Conservation (phyloP, 2,329 filamentous ascomycete genomes). For the Alternaria angustiovoidea region DNA sequence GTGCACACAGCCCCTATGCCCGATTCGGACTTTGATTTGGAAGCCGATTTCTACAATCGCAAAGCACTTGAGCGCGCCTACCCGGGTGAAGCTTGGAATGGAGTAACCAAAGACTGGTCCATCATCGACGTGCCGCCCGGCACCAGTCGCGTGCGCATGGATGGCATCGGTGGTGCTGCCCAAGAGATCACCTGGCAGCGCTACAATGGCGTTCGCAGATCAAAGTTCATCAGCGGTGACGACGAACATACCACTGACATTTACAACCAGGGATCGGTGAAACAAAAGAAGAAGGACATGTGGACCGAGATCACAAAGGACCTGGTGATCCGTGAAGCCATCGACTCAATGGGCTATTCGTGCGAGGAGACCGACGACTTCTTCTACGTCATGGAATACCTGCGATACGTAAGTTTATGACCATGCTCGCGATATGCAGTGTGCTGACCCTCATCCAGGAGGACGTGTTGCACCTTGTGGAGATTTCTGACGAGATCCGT, state of each 20-base stretch:
- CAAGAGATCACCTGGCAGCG: conserved; percentile 78
- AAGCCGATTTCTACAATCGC: conserved; percentile 70
- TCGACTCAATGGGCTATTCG: conserved; percentile 83
- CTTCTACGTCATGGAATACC: conserved; percentile 92
- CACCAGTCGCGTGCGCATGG: conserved; percentile 82
- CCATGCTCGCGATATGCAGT: not conserved
- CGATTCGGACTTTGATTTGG: conserved; percentile 60
- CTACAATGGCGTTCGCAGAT: conserved; percentile 73
- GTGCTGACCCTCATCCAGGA: conserved; percentile 64
- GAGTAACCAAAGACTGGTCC: conserved; percentile 78
- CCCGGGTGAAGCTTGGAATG: conserved; percentile 76
- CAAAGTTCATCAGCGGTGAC: conserved; percentile 75
- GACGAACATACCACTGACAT: conserved; percentile 60
- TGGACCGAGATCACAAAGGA: conserved; percentile 99
- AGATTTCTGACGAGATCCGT: conserved; percentile 83
- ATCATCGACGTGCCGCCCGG: conserved; percentile 86
- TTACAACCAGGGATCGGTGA: conserved; percentile 44
- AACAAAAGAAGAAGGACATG: conserved; percentile 63
- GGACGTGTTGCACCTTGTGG: conserved; percentile 83
- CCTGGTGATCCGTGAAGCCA: conserved; percentile 83
- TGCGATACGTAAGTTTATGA: conserved; percentile 76
- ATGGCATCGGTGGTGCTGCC: conserved; percentile 76
- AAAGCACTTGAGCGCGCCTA: conserved; percentile 73
- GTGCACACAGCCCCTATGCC: conserved; percentile 33
- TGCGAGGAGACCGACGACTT: conserved; percentile 90